Base-by-base conservation (phyloP, 208 protist species). In the Acanthamoeba castellanii region DNA sequence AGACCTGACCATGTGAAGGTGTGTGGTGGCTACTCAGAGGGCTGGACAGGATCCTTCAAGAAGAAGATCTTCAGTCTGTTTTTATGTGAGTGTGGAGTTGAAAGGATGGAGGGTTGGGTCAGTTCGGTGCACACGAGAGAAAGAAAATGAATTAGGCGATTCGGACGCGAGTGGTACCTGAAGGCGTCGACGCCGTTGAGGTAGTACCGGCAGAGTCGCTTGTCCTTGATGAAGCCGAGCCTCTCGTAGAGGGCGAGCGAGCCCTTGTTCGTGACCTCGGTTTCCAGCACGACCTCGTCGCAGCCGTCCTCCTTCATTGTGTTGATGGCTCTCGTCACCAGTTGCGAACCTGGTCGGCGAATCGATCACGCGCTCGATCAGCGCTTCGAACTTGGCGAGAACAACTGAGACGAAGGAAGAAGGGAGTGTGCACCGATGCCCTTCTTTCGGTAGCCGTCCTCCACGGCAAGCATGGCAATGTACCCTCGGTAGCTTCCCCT, bases 391-490 rank as follows among this genome's bases (percentile, higher is more conserved):
- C 32, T n/a, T 45, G 88, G 45, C 5, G 45, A 57, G 32, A 50
- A 32, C 7, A 4, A 93, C 20, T 9, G 59, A 66, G 18, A 18
- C 3, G 52, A 8, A 16, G 81, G n/a, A 74, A 20, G 95, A 66
- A 42, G 52, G 11, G 81, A 32, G 76, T 16, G 95, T 57, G 18
- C 98, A 92, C 99, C 99, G 4, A 99, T 97, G 22, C 98, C 97
- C 61, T 97, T 96, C 45, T 98, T 98, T 66, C 99, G 98, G 94
- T 99, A 98, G 7, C 57, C 66, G 50, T 98, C 97, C 87, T 98
- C 97, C 22, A 99, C 99, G 37, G 99, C 99, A 34, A 99, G 98
- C 99, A 99, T 99, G 32, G 99, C 99, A 47, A 99, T 99, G 95
- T 99, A 99, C 30, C 99, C 99, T 18, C 99, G 96, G 34, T 98